Base-by-base conservation (phyloP, 83 land plant genomes). In the Larix sibirica region DNA sequence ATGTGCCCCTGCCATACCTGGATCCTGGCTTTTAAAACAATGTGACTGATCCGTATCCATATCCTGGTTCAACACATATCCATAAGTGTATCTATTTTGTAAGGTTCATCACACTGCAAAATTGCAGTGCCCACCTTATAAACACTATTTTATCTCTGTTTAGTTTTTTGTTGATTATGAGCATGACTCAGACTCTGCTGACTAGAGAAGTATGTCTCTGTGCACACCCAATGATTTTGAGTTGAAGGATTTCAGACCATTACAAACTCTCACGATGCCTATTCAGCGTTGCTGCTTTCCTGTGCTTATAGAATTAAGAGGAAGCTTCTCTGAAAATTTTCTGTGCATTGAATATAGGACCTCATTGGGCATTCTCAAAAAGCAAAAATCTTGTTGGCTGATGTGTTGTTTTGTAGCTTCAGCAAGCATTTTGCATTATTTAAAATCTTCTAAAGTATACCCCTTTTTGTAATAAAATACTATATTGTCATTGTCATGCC, bases 131-230 rank as follows among this genome's bases (percentile, higher is more conserved):
- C 44, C 42, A 40, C 24, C 76, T 40, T 71, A 40, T 47, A 42
- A 71, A 73, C 50, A 44, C 6, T 44, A 44, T 44, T 44, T 44
- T 44, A 44, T 44, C 9, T 44, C 50, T 42, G 47, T 8, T 8
- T 7, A 44, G 6, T 73, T 24, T 42, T 47, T 73, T 73, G 26
- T 18, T 73, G 56, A 23, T 8, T 73, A 44, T 44, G 44, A n/a
- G 50, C 56, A 73, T 44, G 56, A 73, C 56, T 73, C 56, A 56
- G 77, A 73, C 77, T 40, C 44, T 73, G 58, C 77, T 44, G 56
- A 47, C 0, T 47, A 9, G 9, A 0, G 12, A 47, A 47, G 10
- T 47, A 9, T 47, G 54, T 47, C 54, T 28, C 28, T 28, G 28
- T 28, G 28, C 28, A 28, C 28, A 28, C 28, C 28, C 28, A 28